Evolutionary conservation across 1,139 yeast species (phyloP), one percentile per base, ranked within the genome.

Genomic region (Saccharomyces hybrid): DNA sequence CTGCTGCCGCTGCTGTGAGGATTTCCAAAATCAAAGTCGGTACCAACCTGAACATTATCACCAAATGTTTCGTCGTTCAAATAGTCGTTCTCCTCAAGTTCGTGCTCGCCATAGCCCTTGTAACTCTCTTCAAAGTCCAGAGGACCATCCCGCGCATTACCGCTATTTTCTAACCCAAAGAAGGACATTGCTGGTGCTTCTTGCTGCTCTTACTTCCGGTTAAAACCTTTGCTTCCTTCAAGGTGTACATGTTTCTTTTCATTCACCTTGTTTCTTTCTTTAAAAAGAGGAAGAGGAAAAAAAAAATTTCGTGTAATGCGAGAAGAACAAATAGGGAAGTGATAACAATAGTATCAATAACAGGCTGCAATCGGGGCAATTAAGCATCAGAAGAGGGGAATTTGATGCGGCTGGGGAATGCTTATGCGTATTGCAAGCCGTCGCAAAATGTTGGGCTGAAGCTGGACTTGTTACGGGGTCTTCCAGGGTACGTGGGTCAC

Each of bases 31-130:
- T 84, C 83, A 68, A 88, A 89, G 66, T 88, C 93, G 57, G 82
- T 80, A 51, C 89, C 86, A 50, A 85, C 71, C 6, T 76, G 78
- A 7, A 78, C 74, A 54, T 73, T 76, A 50, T 74, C 78, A 49
- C 97, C 97, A 73, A 91, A 91, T 0, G 98, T 91, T 66, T 88
- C 96, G 58, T 84, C 87, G 68, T 91, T 91, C 64, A 88, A 76
- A 53, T 84, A 90, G 68, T 90, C 97, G 56, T 85, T 90, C 38
- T 81, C 84, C 60, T 86, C 95, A 48, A 78, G 79, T 50, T 81
- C 78, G 57, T 78, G 78, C 31, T 81, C 88, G 2, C 90, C 93
- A 56, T 86, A 78, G 3, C 91, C 91, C 59, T 86, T 88, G 67
- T 87, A 88, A 16, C 95, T 84, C 53, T 89, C 95, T 63, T 88